Conservation (phyloP, 257 asterid species). For the Solanum habrochaites region DNA sequence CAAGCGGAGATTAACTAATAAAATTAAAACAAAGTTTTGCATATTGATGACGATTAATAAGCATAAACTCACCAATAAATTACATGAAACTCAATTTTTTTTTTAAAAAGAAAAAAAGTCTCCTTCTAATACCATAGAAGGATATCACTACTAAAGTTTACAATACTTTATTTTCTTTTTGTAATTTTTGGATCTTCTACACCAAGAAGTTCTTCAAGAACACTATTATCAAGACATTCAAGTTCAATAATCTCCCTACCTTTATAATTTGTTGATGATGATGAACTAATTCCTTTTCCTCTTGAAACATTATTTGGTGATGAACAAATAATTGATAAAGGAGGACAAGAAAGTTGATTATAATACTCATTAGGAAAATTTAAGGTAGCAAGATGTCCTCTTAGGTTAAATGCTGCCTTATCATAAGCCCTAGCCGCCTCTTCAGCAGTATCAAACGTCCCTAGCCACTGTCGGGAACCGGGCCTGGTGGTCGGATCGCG, state of each 20-base stretch:
- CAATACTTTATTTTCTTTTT: slow-evolving; percentile 6
- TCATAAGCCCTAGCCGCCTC: slow-evolving; percentile 60
- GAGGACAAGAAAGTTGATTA: slow-evolving; percentile 38
- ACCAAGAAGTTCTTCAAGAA: slow-evolving; percentile 51
- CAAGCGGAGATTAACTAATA: neutral
- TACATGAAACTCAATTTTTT: neutral
- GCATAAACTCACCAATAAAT: neutral
- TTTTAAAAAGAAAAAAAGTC: no score
- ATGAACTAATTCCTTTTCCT: neutral
- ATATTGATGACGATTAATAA: neutral
- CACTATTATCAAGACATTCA: slow-evolving; percentile 32
- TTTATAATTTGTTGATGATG: slow-evolving; percentile 1
- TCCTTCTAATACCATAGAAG: neutral
- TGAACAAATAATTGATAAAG: neutral
- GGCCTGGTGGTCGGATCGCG: slow-evolving; percentile 44
- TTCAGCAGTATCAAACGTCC: slow-evolving; percentile 56
- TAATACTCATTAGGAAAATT: slow-evolving; percentile 51
- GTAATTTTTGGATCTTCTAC: slow-evolving; percentile 18
- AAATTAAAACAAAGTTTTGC: neutral
- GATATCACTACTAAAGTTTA: neutral
- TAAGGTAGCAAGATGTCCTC: slow-evolving; percentile 45
- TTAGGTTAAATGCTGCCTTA: slow-evolving; percentile 27
- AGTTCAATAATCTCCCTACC: slow-evolving; percentile 37
- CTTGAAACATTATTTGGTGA: neutral
- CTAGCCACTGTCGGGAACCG: slow-evolving; percentile 52